Evolutionary conservation across 495 filamentous ascomycete genomes (phyloP), one percentile per base, ranked within the genome.

Genomic region (Physcia stellaris): DNA sequence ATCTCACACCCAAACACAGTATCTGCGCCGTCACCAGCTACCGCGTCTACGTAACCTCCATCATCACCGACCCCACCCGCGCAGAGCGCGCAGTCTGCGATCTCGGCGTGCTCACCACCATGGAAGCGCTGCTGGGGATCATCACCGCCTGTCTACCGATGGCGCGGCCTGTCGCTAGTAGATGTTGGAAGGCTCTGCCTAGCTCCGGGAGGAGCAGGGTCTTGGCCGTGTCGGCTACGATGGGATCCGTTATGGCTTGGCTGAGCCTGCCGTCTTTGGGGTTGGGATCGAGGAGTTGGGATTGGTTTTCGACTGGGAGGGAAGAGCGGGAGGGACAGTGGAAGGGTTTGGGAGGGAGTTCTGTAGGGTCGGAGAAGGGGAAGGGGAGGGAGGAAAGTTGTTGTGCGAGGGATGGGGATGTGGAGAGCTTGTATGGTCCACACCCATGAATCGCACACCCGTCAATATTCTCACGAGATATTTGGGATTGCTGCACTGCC

Each of bases 131-230:
- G 41, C 52, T 58, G 27, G 63, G 62, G 21, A 63, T 68, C 24
- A 47, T 65, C 1, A 61, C 62, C 20, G 59, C 59, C 33, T 64
- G 51, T 26, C 58, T 68, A 12, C 64, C 64, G 4, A 50, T 56
- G 21, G 56, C 66, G 17, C 59, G 58, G 24, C 64, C 64, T 6
- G 56, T 68, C 11, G 59, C 64, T 40, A 56, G 39, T 28, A 26
- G 12, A 16, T 17, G 18, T 17, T 32, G 32, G 15, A 4, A 22
- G 15, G n/a, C 24, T 3, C 32, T 28, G 12, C 37, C 24, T 12
- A 21, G 16, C 28, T 11, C 24, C 23, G 22, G 1, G 3, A 13
- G 24, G 13, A 18, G 15, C 18, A n/a, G n/a, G n/a, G 35, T 24
- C 18, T 37, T 5, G 18, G 24, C 19, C 35, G 35, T 7, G 6